Conservation (phyloP, 2,329 filamentous ascomycete genomes). For the Trichoderma afroharzianum region DNA sequence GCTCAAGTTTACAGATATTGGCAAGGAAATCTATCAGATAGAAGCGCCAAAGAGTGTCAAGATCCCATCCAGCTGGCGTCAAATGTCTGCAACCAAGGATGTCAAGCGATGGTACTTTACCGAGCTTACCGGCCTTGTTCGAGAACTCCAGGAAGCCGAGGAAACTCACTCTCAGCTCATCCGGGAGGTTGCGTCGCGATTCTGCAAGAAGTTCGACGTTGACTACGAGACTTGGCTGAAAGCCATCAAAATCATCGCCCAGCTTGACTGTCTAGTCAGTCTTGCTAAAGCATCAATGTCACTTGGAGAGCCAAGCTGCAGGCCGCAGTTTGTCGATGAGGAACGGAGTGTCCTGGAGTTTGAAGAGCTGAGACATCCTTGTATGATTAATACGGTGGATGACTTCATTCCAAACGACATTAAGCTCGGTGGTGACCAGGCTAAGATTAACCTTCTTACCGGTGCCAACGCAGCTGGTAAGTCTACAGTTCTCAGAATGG, state of each 20-base stretch:
- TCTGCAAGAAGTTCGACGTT: constrained; percentile 84
- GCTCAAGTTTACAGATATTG: constrained; percentile 76
- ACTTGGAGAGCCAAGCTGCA: constrained; percentile 81
- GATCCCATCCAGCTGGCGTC: constrained; percentile 84
- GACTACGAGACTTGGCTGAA: constrained; percentile 82
- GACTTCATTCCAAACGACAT: constrained; percentile 98
- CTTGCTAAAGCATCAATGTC: constrained; percentile 83
- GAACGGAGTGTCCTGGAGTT: constrained; percentile 89
- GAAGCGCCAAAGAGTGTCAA: constrained; percentile 84
- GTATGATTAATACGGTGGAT: constrained; percentile 81
- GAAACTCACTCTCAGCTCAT: constrained; percentile 90
- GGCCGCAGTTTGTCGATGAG: constrained; percentile 81
- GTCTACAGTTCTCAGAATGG: constrained; percentile 93
- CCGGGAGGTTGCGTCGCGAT: constrained; percentile 76
- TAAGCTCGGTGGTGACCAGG: constrained; percentile 71
- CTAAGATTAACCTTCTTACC: constrained; percentile 88
- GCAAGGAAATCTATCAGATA: constrained; percentile 95
- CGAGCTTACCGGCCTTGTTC: constrained; percentile 76
- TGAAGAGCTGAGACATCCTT: constrained; percentile 87
- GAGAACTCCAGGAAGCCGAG: constrained; percentile 86
- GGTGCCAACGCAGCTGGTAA: constrained; percentile 97
- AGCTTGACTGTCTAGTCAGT: constrained; percentile 92
- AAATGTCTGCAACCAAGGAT: constrained; percentile 89
- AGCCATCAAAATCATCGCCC: constrained; percentile 84
- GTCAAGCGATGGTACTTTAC: constrained; percentile 94